A percentile compares a stretch with the other conserved stretches of the same genome.
These are phyloP conservation scores for Aspergillus sclerotioniger DNA, from an alignment of 495 filamentous ascomycete species.

Conservation along the genomic window DNA sequence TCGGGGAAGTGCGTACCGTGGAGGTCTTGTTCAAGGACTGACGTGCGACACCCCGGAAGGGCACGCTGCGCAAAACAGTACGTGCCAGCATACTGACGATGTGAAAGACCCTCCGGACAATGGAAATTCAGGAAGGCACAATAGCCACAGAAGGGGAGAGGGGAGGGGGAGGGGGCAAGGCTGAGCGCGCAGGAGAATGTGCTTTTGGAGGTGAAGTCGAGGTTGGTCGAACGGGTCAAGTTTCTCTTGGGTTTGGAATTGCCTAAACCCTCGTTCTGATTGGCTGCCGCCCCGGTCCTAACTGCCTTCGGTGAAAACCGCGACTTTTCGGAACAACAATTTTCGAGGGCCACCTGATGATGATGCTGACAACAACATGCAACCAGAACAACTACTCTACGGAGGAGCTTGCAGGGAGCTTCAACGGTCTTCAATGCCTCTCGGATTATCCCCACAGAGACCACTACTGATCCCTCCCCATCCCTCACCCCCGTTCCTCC, in stretches of 20 bases:
- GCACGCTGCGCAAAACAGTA: constrained; percentile 76
- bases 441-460: not conserved
- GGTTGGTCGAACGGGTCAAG: constrained; percentile 40
- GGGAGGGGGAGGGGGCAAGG: constrained; percentile 28
- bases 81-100: constrained; percentile 77
- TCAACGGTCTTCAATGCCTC: not conserved
- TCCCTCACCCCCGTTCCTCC: not conserved
- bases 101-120: constrained; percentile 41
- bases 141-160: constrained; percentile 32
- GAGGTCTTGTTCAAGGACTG: constrained; percentile 49
- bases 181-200: constrained; percentile 35
- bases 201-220: constrained; percentile 36
- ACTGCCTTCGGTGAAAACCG: constrained; percentile 41
- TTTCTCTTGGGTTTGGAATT: constrained; percentile 43
- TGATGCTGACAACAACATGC: not conserved
- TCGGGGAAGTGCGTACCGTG: constrained; percentile 43
- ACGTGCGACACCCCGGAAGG: constrained; percentile 66
- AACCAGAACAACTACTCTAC: not conserved
- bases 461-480: not conserved
- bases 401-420: not conserved
- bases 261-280: constrained; percentile 44
- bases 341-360: constrained; percentile 9
- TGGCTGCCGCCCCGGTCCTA: constrained; percentile 28
- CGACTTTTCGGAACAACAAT: constrained; percentile 35
- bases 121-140: constrained; percentile 31